Percentiles rank a stretch among this genome's conserved stretches.
These are phyloP conservation scores for Helminthosporium solani DNA, from an alignment of 2,329 filamentous ascomycete species.

Conservation along the genomic window DNA sequence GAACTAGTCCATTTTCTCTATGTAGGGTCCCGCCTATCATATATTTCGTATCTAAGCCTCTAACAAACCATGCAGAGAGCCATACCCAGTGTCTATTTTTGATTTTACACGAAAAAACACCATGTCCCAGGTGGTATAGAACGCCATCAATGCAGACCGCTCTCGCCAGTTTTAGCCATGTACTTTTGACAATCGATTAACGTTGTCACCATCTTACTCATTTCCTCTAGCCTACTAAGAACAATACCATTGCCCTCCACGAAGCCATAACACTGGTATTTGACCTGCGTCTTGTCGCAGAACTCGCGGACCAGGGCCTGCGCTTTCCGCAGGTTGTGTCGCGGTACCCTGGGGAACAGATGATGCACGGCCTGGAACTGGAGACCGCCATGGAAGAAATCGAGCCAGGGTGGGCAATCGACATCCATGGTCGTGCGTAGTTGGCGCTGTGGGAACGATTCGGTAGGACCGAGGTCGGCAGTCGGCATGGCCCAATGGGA, in stretches of 20 bases:
- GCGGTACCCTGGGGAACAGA: conserved; percentile 77
- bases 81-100: too few relatives aligned
- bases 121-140: not conserved
- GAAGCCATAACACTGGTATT: conserved; percentile 84
- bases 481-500: conserved; percentile 95
- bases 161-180: conserved; percentile 44
- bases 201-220: conserved; percentile 73
- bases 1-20: too few relatives aligned
- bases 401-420: conserved; percentile 82
- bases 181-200: conserved; percentile 41
- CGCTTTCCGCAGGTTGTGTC: conserved; percentile 75
- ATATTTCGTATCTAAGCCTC: too few relatives aligned
- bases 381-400: conserved; percentile 84
- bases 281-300: conserved; percentile 77
- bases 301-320: conserved; percentile 79
- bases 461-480: conserved; percentile 75
- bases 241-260: conserved; percentile 80
- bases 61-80: too few relatives aligned
- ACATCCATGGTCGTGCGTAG: conserved; percentile 92
- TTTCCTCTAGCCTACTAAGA: conserved; percentile 72
- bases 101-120: not conserved
- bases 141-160: conserved; percentile 30
- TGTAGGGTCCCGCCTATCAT: too few relatives aligned
- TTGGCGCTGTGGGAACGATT: conserved; percentile 90
- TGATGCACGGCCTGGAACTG: conserved; percentile 92